These are phyloP conservation scores for Beauveria sp. DNA, from an alignment of 2,329 filamentous ascomycete genomes.

Conservation along the genomic window DNA sequence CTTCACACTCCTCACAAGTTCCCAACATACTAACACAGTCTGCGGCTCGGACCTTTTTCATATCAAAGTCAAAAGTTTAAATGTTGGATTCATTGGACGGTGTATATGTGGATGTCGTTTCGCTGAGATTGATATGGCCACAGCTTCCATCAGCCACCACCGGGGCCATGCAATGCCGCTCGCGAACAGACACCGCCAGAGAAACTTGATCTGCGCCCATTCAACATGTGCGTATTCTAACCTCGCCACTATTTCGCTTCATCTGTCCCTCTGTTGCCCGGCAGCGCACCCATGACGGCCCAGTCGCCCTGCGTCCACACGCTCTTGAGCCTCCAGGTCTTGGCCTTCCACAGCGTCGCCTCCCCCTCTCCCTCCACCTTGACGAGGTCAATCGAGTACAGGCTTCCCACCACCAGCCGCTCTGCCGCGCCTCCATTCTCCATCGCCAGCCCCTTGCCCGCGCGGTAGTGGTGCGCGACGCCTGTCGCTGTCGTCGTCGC, in stretches of 20 bases:
- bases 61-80: too few relatives aligned
- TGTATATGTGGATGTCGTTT: too few relatives aligned
- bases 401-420: not conserved
- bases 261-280: not conserved
- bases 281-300: slow-evolving; percentile 5
- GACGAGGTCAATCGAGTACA: slow-evolving; percentile 6
- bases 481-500: slow-evolving; percentile 5
- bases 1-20: not conserved
- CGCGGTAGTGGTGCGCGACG: slow-evolving; percentile 6
- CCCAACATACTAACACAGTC: too few relatives aligned
- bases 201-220: not conserved
- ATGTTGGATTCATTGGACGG: too few relatives aligned
- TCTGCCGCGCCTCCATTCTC: not conserved
- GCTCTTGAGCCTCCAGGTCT: slow-evolving; percentile 8
- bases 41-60: not conserved
- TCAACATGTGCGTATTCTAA: not conserved
- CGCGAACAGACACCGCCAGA: too few relatives aligned
- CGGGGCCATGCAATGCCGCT: too few relatives aligned
- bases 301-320: slow-evolving; percentile 8
- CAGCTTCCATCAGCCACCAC: too few relatives aligned
- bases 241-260: not conserved
- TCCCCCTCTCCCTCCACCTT: not conserved
- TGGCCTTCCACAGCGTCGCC: slow-evolving; percentile 7
- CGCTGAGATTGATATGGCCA: too few relatives aligned
- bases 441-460: slow-evolving; percentile 1